Evolutionary conservation across 352 stramenopile species (phyloP).

Genomic region (Phytophthora nicotianae): DNA sequence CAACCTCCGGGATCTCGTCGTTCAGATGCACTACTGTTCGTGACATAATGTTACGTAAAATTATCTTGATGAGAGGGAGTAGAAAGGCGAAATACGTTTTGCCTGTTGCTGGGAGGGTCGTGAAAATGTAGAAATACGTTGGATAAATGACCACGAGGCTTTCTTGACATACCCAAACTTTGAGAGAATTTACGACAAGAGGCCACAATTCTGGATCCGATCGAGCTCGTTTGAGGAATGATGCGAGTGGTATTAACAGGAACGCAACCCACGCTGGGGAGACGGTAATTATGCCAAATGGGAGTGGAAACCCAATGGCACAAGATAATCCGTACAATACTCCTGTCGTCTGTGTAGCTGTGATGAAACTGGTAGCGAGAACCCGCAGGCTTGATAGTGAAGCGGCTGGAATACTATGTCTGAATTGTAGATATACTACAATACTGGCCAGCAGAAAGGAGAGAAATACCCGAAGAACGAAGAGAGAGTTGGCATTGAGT

Average conservation of each 20-base stretch:
- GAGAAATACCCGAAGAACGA: constrained; percentile 22
- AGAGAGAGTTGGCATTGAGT: constrained; percentile 13
- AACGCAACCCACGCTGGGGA: constrained; percentile 13
- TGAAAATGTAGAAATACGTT: constrained; percentile 32
- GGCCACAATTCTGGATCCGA: constrained; percentile 11
- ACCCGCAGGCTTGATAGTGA: constrained; percentile 4
- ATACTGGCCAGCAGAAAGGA: constrained; percentile 25
- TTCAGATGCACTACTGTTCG: constrained; percentile 14
- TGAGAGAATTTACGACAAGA: constrained; percentile 14
- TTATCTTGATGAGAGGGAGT: constrained; percentile 24
- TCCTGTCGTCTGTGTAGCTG: not conserved
- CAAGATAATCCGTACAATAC: constrained; percentile 18
- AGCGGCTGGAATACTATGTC: constrained; percentile 23
- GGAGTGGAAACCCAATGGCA: constrained; percentile 37
- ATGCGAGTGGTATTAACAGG: constrained; percentile 1
- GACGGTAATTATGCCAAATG: constrained; percentile 35
- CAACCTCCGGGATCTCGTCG: constrained; percentile 27
- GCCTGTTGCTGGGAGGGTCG: not conserved
- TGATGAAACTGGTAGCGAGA: constrained; percentile 1
- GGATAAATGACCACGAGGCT: constrained; percentile 36
- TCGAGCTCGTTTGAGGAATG: constrained; percentile 8
- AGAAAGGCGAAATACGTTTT: constrained; percentile 10
- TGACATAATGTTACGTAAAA: constrained; percentile 25
- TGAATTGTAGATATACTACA: constrained; percentile 23
- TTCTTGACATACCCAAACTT: constrained; percentile 19